These are phyloP conservation scores for Malassezia psittaci DNA, from an alignment of 1,284 basidiomycete species.

Conservation along the genomic window DNA sequence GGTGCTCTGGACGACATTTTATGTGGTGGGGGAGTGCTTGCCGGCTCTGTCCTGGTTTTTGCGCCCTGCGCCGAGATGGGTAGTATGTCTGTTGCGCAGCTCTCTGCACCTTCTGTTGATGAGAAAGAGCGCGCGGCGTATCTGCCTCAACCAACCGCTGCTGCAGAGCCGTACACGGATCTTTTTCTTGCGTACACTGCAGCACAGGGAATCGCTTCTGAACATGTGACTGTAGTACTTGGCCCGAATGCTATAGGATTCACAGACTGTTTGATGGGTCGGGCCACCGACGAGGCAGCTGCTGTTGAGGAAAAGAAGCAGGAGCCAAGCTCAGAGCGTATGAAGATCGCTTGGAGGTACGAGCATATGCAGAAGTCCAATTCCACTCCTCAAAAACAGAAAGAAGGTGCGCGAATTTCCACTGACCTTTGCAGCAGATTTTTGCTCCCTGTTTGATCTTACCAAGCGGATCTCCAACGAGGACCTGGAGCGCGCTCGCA, in stretches of 20 bases:
- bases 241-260: slow-evolving; percentile 51
- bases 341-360: slow-evolving; percentile 72
- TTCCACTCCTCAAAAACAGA: neutral
- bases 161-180: slow-evolving; percentile 61
- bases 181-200: slow-evolving; percentile 78
- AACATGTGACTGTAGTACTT: slow-evolving; percentile 62
- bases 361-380: slow-evolving; percentile 61
- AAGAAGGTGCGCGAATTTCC: neutral
- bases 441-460: slow-evolving; percentile 64
- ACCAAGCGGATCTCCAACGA: slow-evolving; percentile 48
- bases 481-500: slow-evolving; percentile 22
- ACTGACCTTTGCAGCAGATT: slow-evolving; percentile 33
- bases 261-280: slow-evolving; percentile 33
- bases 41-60: slow-evolving; percentile 64
- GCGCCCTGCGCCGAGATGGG: slow-evolving; percentile 48
- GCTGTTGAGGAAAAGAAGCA: slow-evolving; percentile 7
- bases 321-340: slow-evolving; percentile 1
- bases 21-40: slow-evolving; percentile 72
- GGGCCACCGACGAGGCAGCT: slow-evolving; percentile 19
- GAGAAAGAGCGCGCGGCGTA: neutral
- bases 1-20: slow-evolving; percentile 91
- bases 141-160: neutral
- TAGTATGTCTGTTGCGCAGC: slow-evolving; percentile 21
- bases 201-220: slow-evolving; percentile 68
- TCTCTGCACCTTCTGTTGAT: slow-evolving; percentile 52